Conservation (phyloP, 371 early-diverging fungal genomes). For the Smittium mucronatum region DNA sequence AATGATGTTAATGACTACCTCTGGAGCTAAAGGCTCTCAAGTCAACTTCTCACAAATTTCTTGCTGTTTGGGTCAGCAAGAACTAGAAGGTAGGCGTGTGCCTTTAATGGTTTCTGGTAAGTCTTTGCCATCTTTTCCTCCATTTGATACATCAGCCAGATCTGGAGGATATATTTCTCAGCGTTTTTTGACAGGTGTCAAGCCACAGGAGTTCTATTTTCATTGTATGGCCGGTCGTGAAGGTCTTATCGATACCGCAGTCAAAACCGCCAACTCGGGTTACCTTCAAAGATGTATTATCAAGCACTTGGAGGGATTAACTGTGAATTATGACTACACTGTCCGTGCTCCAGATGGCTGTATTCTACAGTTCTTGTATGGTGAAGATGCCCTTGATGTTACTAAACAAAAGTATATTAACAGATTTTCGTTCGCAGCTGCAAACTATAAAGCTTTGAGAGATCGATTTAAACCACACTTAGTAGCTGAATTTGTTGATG, state of each 20-base stretch:
- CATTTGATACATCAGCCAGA: constrained; percentile 75
- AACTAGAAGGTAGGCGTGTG: constrained; percentile 98
- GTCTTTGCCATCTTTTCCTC: constrained; percentile 90
- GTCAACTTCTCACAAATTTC: constrained; percentile 99
- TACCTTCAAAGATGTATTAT: constrained; percentile 99
- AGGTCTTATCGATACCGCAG: constrained; percentile 99
- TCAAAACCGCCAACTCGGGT: constrained; percentile 99
- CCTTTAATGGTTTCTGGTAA: constrained; percentile 97
- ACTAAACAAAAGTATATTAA: constrained; percentile 83
- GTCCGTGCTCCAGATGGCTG: constrained; percentile 93
- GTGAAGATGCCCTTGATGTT: constrained; percentile 98
- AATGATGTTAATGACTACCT: constrained; percentile 97
- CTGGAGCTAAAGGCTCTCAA: constrained; percentile 98
- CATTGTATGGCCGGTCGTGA: constrained; percentile 99
- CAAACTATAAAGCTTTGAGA: constrained; percentile 72
- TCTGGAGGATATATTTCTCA: constrained; percentile 98
- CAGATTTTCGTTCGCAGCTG: constrained; percentile 85
- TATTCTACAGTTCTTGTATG: constrained; percentile 96
- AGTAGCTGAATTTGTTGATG: constrained; percentile 57
- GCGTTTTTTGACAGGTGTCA: constrained; percentile 98
- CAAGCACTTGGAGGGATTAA: constrained; percentile 97
- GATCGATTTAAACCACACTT: constrained; percentile 65
- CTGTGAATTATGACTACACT: constrained; percentile 93
- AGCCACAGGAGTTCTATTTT: constrained; percentile 85
- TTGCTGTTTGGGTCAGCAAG: constrained; percentile 97